phyloP scores from a whole-genome alignment of 1,284 basidiomycete species.

The Puccinia polysora region DNA sequence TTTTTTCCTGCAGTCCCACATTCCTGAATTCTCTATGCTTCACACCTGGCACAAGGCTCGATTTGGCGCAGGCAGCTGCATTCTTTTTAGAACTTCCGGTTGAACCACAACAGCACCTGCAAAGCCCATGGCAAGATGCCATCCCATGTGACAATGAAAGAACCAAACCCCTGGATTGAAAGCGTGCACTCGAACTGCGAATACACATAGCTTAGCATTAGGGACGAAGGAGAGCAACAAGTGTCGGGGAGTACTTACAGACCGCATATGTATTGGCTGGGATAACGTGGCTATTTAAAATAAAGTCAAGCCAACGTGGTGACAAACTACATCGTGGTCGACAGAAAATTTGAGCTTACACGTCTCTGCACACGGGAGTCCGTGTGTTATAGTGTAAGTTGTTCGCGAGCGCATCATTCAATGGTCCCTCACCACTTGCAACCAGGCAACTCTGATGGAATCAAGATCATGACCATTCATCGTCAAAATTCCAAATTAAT shows the following conservation, averaged over 20 bases:
- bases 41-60: not conserved
- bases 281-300: slow-evolving; percentile 2
- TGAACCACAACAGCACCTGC: slow-evolving; percentile 5
- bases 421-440: slow-evolving; percentile 50
- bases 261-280: not conserved
- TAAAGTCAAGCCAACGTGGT: too few relatives aligned
- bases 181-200: slow-evolving; percentile 2
- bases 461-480: too few relatives aligned
- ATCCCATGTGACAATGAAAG: slow-evolving; percentile 20
- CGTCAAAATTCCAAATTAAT: too few relatives aligned
- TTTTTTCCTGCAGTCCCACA: too few relatives aligned
- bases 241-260: not conserved
- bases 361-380: slow-evolving; percentile 54
- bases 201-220: not conserved
- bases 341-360: not conserved
- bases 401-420: slow-evolving; percentile 46
- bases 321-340: too few relatives aligned
- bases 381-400: slow-evolving; percentile 46
- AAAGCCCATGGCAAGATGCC: slow-evolving; percentile 20
- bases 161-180: slow-evolving; percentile 20
- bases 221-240: not conserved
- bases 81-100: not conserved
- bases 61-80: not conserved
- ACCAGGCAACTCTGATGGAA: slow-evolving; percentile 47
- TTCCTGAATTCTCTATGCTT: too few relatives aligned